These are phyloP conservation scores for Elsinoe australis DNA, from an alignment of 2,329 filamentous ascomycete genomes.

Conservation along the genomic window DNA sequence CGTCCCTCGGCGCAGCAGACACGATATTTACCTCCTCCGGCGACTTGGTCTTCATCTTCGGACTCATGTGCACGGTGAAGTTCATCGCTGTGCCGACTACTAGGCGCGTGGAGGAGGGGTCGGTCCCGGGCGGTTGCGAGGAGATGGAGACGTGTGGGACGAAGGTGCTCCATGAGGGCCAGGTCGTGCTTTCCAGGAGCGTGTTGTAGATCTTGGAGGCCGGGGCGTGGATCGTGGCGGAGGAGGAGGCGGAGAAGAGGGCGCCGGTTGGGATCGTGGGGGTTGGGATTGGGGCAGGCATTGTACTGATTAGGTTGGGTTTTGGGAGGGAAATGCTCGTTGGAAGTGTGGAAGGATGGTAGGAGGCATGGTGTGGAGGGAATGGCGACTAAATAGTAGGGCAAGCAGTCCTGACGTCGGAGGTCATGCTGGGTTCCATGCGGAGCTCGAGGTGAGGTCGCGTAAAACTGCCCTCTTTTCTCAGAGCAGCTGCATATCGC, in stretches of 20 bases:
- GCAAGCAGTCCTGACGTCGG: too few species aligned
- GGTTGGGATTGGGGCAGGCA: slow-evolving; percentile 24
- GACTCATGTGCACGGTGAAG: slow-evolving; percentile 38
- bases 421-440: too few species aligned
- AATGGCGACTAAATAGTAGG: too few species aligned
- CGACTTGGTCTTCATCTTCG: slow-evolving; percentile 25
- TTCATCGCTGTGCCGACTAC: slow-evolving; percentile 38
- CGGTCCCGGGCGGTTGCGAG: slow-evolving; percentile 31
- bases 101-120: slow-evolving; percentile 21
- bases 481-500: too few species aligned
- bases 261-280: slow-evolving; percentile 28
- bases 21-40: slow-evolving; percentile 33
- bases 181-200: slow-evolving; percentile 40
- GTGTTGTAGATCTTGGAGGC: slow-evolving; percentile 38
- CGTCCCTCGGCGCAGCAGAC: slow-evolving; percentile 25
- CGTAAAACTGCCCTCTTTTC: too few species aligned
- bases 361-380: too few species aligned
- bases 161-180: slow-evolving; percentile 43
- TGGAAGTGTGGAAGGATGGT: too few species aligned
- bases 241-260: slow-evolving; percentile 29
- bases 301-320: slow-evolving; percentile 7
- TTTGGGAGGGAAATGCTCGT: too few species aligned
- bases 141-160: slow-evolving; percentile 40
- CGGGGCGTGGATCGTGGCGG: slow-evolving; percentile 35
- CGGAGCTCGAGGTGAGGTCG: too few species aligned